Conservation (phyloP, 345 rosid genomes). For the Syzygium aromaticum region DNA sequence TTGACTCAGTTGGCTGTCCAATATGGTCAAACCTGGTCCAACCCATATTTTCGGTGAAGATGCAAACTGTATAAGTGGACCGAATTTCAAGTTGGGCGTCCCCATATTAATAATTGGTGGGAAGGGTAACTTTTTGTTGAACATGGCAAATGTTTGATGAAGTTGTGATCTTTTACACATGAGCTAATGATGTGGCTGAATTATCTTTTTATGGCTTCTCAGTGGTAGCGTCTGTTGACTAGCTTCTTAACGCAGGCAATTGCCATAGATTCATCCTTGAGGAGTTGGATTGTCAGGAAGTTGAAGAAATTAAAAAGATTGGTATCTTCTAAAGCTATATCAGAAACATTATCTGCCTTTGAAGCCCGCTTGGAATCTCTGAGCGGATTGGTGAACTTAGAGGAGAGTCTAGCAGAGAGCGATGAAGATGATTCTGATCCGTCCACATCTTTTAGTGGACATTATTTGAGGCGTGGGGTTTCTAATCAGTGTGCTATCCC, state of each 20-base stretch:
- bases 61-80: background rate
- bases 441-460: slow-evolving; percentile 17
- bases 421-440: slow-evolving; percentile 48
- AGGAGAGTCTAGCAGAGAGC: slow-evolving; percentile 39
- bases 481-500: slow-evolving; percentile 25
- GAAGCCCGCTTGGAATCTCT: slow-evolving; percentile 44
- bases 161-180: background rate
- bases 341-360: slow-evolving; percentile 40
- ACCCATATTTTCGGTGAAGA: background rate
- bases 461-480: slow-evolving; percentile 11
- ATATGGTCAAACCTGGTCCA: background rate
- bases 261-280: slow-evolving; percentile 41
- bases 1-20: background rate
- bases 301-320: slow-evolving; percentile 43
- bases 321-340: slow-evolving; percentile 35
- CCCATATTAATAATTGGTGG: background rate
- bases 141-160: background rate
- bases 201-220: background rate
- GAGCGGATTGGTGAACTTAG: slow-evolving; percentile 32
- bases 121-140: background rate
- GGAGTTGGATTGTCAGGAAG: slow-evolving; percentile 59
- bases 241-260: slow-evolving; percentile 47
- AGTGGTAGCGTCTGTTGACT: background rate
- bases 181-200: background rate
- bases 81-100: background rate